Percentiles rank a stretch among this genome's conserved stretches.
Conservation (phyloP, 2,329 filamentous ascomycete genomes). For the Cercospora brassicicola region DNA sequence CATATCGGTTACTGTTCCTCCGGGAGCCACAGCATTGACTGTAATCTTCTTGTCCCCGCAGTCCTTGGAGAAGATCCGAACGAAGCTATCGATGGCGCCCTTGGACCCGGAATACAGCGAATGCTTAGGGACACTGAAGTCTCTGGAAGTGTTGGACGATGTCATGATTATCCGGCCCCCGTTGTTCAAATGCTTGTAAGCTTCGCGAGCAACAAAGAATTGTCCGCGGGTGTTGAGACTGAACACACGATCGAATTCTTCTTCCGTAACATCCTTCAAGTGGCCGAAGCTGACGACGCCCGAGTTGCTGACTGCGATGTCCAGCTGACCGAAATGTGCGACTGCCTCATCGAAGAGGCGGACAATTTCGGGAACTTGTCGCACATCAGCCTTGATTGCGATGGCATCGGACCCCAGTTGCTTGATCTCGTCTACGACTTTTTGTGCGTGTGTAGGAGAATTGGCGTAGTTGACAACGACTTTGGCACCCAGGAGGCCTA, state of each 20-base stretch:
- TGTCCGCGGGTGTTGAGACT: slow-evolving; percentile 62
- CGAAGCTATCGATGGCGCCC: slow-evolving; percentile 61
- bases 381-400: slow-evolving; percentile 66
- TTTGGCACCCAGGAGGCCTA: slow-evolving; percentile 62
- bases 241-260: slow-evolving; percentile 60
- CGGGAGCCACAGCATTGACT: slow-evolving; percentile 56
- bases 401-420: slow-evolving; percentile 60
- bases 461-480: slow-evolving; percentile 60
- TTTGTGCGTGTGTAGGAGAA: slow-evolving; percentile 49
- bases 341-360: slow-evolving; percentile 62
- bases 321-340: slow-evolving; percentile 61
- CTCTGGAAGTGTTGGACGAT: slow-evolving; percentile 55
- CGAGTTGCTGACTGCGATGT: slow-evolving; percentile 65
- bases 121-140: slow-evolving; percentile 51
- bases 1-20: slow-evolving; percentile 57
- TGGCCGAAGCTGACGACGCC: slow-evolving; percentile 55
- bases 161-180: slow-evolving; percentile 53
- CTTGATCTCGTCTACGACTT: slow-evolving; percentile 65
- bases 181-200: slow-evolving; percentile 53
- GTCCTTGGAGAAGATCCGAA: slow-evolving; percentile 57
- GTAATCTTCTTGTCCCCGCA: slow-evolving; percentile 53
- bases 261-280: slow-evolving; percentile 52
- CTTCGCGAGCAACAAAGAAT: slow-evolving; percentile 61
- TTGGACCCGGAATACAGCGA: slow-evolving; percentile 58
- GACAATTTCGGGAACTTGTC: slow-evolving; percentile 61